These are phyloP conservation scores for Auriscalpium microsporum DNA, from an alignment of 768 basidiomycete species.

Conservation along the genomic window DNA sequence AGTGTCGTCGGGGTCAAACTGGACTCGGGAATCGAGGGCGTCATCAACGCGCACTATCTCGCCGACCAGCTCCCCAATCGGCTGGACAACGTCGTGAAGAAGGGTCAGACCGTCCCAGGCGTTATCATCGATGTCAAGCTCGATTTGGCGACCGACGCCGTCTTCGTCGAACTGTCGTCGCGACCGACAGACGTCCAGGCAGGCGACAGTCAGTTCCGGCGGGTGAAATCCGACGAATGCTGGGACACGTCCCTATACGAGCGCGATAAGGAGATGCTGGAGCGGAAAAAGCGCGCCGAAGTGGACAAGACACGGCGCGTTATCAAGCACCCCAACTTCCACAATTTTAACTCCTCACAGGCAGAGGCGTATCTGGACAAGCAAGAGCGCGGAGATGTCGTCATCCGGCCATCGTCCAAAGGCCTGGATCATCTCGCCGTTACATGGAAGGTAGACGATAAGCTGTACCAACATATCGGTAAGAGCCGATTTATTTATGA, in stretches of 20 bases:
- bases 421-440: slow-evolving; percentile 90
- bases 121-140: slow-evolving; percentile 70
- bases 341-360: slow-evolving; percentile 83
- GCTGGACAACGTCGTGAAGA: slow-evolving; percentile 44
- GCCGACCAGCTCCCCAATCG: slow-evolving; percentile 35
- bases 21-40: slow-evolving; percentile 90
- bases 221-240: slow-evolving; percentile 46
- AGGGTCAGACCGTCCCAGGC: slow-evolving; percentile 73
- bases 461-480: slow-evolving; percentile 95
- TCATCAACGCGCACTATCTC: slow-evolving; percentile 54
- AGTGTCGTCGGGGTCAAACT: slow-evolving; percentile 58
- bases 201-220: slow-evolving; percentile 57
- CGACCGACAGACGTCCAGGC: slow-evolving; percentile 50
- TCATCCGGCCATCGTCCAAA: slow-evolving; percentile 93
- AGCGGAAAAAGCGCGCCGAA: slow-evolving; percentile 79
- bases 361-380: slow-evolving; percentile 86
- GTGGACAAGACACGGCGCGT: slow-evolving; percentile 73
- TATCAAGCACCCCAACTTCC: slow-evolving; percentile 97
- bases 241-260: slow-evolving; percentile 63
- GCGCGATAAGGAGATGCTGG: slow-evolving; percentile 63
- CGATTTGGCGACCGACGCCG: slow-evolving; percentile 48
- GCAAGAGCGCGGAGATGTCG: slow-evolving; percentile 91
- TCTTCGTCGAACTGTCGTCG: slow-evolving; percentile 69
- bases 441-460: slow-evolving; percentile 98
- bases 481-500: slow-evolving; percentile 19